Evolutionary conservation across 345 rosid species (phyloP).

Genomic region (Rhodamnia argentea): DNA sequence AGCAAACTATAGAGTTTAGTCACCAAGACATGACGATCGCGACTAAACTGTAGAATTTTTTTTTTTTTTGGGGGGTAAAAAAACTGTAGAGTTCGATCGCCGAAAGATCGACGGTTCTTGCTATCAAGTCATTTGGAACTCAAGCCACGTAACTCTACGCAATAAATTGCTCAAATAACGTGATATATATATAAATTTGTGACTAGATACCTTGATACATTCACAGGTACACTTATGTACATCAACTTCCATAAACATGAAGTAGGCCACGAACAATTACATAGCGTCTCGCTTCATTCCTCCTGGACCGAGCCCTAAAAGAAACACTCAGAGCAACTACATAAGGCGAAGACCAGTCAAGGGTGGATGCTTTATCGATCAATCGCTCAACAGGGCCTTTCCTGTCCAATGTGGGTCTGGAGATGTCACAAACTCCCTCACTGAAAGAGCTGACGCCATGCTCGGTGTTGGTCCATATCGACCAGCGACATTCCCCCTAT

Average conservation of each 20-base stretch:
- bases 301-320: neutral
- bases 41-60: too few relatives aligned
- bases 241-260: neutral
- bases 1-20: too few relatives aligned
- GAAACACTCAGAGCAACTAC: neutral
- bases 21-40: too few relatives aligned
- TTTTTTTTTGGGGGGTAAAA: too few relatives aligned
- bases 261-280: neutral
- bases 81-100: too few relatives aligned
- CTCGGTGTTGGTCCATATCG: neutral
- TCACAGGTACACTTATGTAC: neutral
- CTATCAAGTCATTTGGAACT: too few relatives aligned
- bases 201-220: neutral
- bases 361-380: neutral
- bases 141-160: neutral
- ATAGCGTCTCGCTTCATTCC: too few relatives aligned
- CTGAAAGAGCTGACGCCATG: neutral
- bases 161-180: neutral
- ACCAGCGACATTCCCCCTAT: neutral
- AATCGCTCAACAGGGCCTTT: fast-evolving
- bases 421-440: neutral
- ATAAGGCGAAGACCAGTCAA: neutral
- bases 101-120: too few relatives aligned
- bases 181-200: neutral
- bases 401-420: neutral